Base-by-base conservation (phyloP, 768 basidiomycete genomes). In the Tricholoma flavovirens region DNA sequence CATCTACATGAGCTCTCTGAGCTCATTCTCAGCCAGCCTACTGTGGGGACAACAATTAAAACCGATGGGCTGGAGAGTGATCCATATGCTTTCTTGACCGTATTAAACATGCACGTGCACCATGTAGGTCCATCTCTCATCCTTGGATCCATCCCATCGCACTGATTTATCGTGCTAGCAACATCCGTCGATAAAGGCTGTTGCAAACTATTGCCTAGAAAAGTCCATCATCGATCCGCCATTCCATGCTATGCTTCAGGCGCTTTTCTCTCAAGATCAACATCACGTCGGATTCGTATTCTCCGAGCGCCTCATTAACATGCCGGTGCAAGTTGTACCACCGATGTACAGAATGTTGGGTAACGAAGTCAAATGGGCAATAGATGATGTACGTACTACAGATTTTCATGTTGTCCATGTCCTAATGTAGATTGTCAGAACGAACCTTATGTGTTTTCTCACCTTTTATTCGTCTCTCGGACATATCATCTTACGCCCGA, bases 321-420 rank as follows among this genome's bases (percentile, higher is more conserved):
- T 99, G 86, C 96, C 96, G 0, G 87, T 93, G 12, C 92, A 98
- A 62, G 83, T 94, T 33, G 79, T 95, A 8, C 88, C 93, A 5
- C 94, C 93, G 1, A 88, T 97, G 86, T 98, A 95, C 69, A 78
- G 78, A 43, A 93, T 98, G 89, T 77, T 98, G 21, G 73, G 76
- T 0, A 84, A 90, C 48, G 96, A 99, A 68, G 74, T 97, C n/a
- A 75, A 83, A 35, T 83, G 78, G 74, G 90, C 89, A 3, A 70
- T 81, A 35, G 75, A 79, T 49, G 83, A 87, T 50, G 90, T 88
- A 56, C 53, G 82, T 74, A 1, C 52, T 55, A 15, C 42, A 12
- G 15, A 10, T 22, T 26, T 42, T 51, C 55, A 24, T 22, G 26
- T n/a, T 58, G n/a, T 26, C 54, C 15, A 32, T 10, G 12, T 30